Conservation (phyloP, 2,329 filamentous ascomycete genomes). For the Exophiala aquamarina region DNA sequence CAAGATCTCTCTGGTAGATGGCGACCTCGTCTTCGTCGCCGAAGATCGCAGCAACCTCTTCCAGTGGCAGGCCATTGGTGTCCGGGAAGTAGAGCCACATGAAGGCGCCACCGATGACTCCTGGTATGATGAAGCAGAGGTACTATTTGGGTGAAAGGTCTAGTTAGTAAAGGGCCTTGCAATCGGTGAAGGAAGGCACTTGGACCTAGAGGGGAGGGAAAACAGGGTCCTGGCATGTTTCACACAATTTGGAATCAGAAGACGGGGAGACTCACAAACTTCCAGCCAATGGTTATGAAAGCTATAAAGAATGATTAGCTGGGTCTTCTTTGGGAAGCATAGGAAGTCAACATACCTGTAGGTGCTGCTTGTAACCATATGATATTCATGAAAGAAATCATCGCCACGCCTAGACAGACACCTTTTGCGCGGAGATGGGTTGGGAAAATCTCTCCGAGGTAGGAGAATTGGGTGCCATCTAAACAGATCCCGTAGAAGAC, state of each 20-base stretch:
- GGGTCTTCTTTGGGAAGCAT: background rate
- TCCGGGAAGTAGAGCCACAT: conserved; percentile 32
- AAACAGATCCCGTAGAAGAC: conserved; percentile 44
- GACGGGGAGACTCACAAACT: conserved; percentile 26
- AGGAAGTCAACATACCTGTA: conserved; percentile 14
- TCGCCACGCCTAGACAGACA: conserved; percentile 34
- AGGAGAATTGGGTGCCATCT: conserved; percentile 50
- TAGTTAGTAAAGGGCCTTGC: too few species aligned
- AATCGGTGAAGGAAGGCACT: too few species aligned
- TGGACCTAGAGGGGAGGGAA: too few species aligned
- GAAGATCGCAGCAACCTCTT: conserved; percentile 33
- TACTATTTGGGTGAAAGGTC: conserved; percentile 24
- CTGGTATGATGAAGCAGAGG: conserved; percentile 37
- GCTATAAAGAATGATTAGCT: conserved; percentile 13
- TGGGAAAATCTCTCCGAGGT: conserved; percentile 48
- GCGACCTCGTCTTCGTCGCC: conserved; percentile 24
- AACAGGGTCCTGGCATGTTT: too few species aligned
- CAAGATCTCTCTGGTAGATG: conserved; percentile 21
- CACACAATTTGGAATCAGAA: too few species aligned
- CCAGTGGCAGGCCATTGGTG: conserved; percentile 32
- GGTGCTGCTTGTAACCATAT: conserved; percentile 37
- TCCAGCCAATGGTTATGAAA: conserved; percentile 35
- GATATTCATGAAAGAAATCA: conserved; percentile 38
- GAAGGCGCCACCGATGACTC: conserved; percentile 22
- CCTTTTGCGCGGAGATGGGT: conserved; percentile 37